Base-by-base conservation (phyloP, 805 yeast genomes). In the Yarrowia sp. region DNA sequence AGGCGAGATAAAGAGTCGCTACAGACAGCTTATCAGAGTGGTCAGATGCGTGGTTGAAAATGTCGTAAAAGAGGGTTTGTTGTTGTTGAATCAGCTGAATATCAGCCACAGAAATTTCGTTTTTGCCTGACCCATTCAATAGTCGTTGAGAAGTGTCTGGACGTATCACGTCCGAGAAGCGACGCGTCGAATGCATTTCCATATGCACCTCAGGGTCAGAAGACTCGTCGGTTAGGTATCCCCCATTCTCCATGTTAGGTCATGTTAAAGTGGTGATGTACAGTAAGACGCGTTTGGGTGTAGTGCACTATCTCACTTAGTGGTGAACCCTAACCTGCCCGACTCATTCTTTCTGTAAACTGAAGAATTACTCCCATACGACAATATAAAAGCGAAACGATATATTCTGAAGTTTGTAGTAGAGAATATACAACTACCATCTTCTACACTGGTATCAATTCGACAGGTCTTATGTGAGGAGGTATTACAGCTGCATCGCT, bases 221-320 rank as follows among this genome's bases (percentile, higher is more conserved):
- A 20, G 38, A 52, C 43, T 38, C 58, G 43, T 38, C 58, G 14
- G 43, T 36, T 34, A 52, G 9, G 58, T 52, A 52, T 19, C 19
- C 34, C 43, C 58, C 58, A 52, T 52, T 52, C 58, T 52, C 58
- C 58, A 52, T 52, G 58, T 52, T 52, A 52, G 42, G 58, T 36
- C 58, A 52, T 52, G 58, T 15, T 52, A 36, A 52, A 38, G 58
- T 52, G 58, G 43, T 52, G 58, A 52, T 52, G 34, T 38, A 15
- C 14, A 30, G 10, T 30, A 14, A 36, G 43, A 52, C 58, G 58
- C 58, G 58, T 52, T 17, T 52, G 42, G 56, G 19, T 52, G 43
- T 52, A 14, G 56, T 52, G 58, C 58, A 52, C 58, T 52, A 52
- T 52, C 58, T 9, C 34, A 36, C 43, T 14, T 34, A 13, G 42